These are phyloP conservation scores for Aphanomyces stellatus DNA, from an alignment of 352 stramenopile genomes.

Conservation along the genomic window DNA sequence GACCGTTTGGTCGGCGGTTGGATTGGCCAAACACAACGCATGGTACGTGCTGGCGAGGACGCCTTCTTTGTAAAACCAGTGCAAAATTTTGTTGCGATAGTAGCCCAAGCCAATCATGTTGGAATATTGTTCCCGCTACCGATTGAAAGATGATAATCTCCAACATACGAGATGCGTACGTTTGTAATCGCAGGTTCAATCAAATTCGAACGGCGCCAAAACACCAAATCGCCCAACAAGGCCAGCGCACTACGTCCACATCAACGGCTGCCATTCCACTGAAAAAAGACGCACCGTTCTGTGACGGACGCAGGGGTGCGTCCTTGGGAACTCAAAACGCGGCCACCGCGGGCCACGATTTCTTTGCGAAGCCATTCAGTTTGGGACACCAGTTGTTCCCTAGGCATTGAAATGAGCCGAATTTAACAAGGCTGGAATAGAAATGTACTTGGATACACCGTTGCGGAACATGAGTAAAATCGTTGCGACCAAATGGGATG, in stretches of 20 bases:
- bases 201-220: slow-evolving; percentile 61
- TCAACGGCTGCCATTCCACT: background rate
- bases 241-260: slow-evolving; percentile 33
- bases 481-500: slow-evolving; percentile 61
- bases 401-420: background rate
- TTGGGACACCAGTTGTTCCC: slow-evolving; percentile 48
- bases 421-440: background rate
- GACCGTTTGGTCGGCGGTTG: background rate
- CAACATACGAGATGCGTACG: slow-evolving; percentile 28
- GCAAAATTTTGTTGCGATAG: slow-evolving; percentile 82
- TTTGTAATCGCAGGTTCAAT: slow-evolving; percentile 67
- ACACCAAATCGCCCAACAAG: slow-evolving; percentile 58
- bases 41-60: slow-evolving; percentile 71
- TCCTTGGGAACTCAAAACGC: slow-evolving; percentile 61
- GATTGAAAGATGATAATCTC: slow-evolving; percentile 7
- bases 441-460: slow-evolving; percentile 48
- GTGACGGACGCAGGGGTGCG: slow-evolving; percentile 56
- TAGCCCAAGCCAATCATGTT: slow-evolving; percentile 84
- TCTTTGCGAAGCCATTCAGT: slow-evolving; percentile 65
- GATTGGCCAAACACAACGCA: slow-evolving; percentile 35
- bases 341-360: slow-evolving; percentile 56
- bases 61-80: slow-evolving; percentile 78
- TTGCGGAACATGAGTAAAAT: slow-evolving; percentile 73
- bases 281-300: slow-evolving; percentile 24
- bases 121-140: slow-evolving; percentile 62